Percentiles rank a stretch among this genome's conserved stretches.
Evolutionary conservation across 805 yeast genomes (phyloP).

Genomic region (Candida quercuum): DNA sequence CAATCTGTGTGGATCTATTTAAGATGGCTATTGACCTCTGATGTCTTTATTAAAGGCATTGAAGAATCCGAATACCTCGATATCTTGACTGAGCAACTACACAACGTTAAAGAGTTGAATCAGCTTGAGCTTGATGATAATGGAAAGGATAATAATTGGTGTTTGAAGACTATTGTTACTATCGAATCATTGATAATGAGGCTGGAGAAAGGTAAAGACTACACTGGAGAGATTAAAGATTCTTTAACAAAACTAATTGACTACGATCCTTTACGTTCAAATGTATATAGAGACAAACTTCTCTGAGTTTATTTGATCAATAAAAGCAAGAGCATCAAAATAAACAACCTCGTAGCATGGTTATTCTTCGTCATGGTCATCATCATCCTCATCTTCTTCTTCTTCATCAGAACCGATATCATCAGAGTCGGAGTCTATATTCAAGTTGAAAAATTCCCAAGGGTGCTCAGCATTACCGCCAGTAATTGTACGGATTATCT

Average conservation of each 20-base stretch:
- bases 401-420: too few relatives aligned
- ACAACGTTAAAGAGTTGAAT: conserved; percentile 55
- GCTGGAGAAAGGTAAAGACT: conserved; percentile 9
- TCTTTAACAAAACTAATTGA: conserved; percentile 39
- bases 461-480: conserved; percentile 37
- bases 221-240: conserved; percentile 26
- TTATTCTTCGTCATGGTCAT: too few relatives aligned
- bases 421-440: conserved; percentile 3
- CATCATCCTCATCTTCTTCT: too few relatives aligned
- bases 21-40: conserved; percentile 61
- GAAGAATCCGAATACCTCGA: conserved; percentile 29
- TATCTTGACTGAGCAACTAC: conserved; percentile 41
- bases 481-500: conserved; percentile 51
- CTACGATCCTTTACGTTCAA: conserved; percentile 61
- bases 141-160: conserved; percentile 66
- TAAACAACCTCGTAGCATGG: too few relatives aligned
- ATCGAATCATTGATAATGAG: conserved; percentile 31
- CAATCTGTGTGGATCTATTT: conserved; percentile 90
- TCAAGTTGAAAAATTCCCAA: conserved; percentile 23
- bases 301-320: too few relatives aligned
- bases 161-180: conserved; percentile 56
- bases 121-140: conserved; percentile 68
- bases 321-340: too few relatives aligned
- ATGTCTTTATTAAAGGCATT: conserved; percentile 22
- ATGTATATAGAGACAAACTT: conserved; percentile 56